Conservation (phyloP, 768 basidiomycete species). For the Clathrus columnatus region DNA sequence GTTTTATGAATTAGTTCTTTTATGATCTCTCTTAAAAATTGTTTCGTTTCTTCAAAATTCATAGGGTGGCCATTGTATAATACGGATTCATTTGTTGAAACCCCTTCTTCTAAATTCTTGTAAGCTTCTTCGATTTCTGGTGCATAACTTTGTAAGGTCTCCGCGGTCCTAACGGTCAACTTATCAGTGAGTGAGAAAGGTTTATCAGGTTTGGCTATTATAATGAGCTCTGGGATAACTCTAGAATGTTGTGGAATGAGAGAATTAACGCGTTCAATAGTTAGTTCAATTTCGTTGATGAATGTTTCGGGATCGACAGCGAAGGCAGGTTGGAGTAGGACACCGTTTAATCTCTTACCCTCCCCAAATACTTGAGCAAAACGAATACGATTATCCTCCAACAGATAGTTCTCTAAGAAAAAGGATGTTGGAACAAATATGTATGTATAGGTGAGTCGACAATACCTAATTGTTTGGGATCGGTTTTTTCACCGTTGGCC, state of each 20-base stretch:
- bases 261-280: constrained; percentile 19
- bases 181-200: constrained; percentile 20
- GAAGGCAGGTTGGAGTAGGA: constrained; percentile 13
- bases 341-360: constrained; percentile 20
- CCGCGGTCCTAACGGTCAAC: constrained; percentile 11
- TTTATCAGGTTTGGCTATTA: constrained; percentile 16
- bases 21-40: neutral
- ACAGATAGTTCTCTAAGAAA: constrained; percentile 17
- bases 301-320: constrained; percentile 5
- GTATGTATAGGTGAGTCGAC: neutral
- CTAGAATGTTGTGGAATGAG: constrained; percentile 21
- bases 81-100: neutral
- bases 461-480: constrained; percentile 22
- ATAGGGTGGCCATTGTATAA: neutral
- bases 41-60: neutral
- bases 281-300: constrained; percentile 18
- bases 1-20: neutral
- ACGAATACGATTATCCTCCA: constrained; percentile 15
- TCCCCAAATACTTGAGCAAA: constrained; percentile 20
- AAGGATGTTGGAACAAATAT: neutral
- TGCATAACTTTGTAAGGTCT: constrained; percentile 5
- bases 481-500: constrained; percentile 24
- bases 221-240: constrained; percentile 19
- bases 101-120: neutral
- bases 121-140: neutral